Evolutionary conservation across 2,329 filamentous ascomycete species (phyloP), one percentile per base, ranked within the genome.

Genomic region (Cryoendolithus antarcticus): DNA sequence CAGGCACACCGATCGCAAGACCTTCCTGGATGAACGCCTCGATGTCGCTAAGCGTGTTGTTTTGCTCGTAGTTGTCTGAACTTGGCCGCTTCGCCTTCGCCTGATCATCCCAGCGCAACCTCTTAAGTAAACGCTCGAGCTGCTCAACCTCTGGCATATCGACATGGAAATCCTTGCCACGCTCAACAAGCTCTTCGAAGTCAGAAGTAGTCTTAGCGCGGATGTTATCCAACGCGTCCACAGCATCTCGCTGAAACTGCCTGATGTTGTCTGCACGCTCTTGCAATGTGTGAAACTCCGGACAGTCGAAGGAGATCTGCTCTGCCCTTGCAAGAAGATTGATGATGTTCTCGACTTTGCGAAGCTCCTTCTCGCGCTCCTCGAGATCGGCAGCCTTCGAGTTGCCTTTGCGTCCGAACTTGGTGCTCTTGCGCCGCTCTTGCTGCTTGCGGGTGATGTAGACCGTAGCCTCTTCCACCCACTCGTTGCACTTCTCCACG

Each of bases 391-490:
- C 75, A 12, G 54, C 49, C 60, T 82, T 89, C 37, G 79, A 71
- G 51, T 74, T 75, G 40, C 78, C 74, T 53, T 76, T 80, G 48
- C 86, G 82, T 77, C 82, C 91, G 33, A 75, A 75, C 56, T 86
- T 91, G 54, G 95, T 89, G 60, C 82, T 93, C 64, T 96, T 96
- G 45, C 89, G 85, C 46, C 91, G 82, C 56, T 93, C 93, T 63
- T 95, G 89, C 65, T 95, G 89, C 66, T 98, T 98, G 51, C 91
- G 83, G 43, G 91, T 88, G 55, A 88, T 94, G 67, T 93, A 98
- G 57, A 83, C 88, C 54, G 85, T 91, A 48, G 91, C 91, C 64
- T 96, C 89, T 54, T 96, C 91, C 46, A 95, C 86, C 83, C 93
- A 95, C 58, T 93, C 86, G 61, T 94, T 93, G 67, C 91, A 96